Conservation (phyloP, 148 eudicot genomes). For the Cornus suecica region DNA sequence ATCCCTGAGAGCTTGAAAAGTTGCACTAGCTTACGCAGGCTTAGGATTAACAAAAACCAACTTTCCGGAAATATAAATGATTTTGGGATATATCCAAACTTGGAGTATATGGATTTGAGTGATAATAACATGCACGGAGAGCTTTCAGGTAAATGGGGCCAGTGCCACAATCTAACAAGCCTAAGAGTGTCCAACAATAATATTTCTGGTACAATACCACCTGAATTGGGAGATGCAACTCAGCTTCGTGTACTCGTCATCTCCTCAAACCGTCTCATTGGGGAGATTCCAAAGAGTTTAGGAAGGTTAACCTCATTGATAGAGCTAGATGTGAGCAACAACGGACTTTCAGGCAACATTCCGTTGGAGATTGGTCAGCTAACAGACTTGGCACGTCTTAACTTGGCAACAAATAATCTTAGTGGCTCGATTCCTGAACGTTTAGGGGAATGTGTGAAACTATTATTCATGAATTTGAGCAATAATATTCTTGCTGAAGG, state of each 20-base stretch:
- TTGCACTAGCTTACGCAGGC: too few relatives aligned
- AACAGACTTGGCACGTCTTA: not conserved
- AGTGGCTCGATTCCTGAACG: not conserved
- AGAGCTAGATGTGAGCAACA: not conserved
- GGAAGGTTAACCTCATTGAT: not conserved
- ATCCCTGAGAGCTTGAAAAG: too few relatives aligned
- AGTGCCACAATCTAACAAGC: not conserved
- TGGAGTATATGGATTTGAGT: constrained; percentile 10
- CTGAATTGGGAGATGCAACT: constrained; percentile 4
- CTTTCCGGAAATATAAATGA: too few relatives aligned
- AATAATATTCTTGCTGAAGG: not conserved
- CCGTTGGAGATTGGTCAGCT: not conserved
- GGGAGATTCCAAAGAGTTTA: not conserved
- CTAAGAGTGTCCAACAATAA: constrained; percentile 9
- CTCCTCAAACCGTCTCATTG: not conserved
- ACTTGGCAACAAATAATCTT: not conserved
- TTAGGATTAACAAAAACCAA: constrained; percentile 11
- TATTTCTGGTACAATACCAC: constrained; percentile 4
- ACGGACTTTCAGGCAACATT: not conserved
- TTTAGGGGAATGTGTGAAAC: not conserved
- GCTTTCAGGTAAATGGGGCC: constrained; percentile 8
- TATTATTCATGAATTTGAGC: not conserved
- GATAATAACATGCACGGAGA: constrained; percentile 10
- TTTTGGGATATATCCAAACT: constrained; percentile 9
- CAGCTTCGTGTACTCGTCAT: not conserved